These are phyloP conservation scores for Acanthamoeba triangularis DNA, from an alignment of 208 protist genomes.

Conservation along the genomic window DNA sequence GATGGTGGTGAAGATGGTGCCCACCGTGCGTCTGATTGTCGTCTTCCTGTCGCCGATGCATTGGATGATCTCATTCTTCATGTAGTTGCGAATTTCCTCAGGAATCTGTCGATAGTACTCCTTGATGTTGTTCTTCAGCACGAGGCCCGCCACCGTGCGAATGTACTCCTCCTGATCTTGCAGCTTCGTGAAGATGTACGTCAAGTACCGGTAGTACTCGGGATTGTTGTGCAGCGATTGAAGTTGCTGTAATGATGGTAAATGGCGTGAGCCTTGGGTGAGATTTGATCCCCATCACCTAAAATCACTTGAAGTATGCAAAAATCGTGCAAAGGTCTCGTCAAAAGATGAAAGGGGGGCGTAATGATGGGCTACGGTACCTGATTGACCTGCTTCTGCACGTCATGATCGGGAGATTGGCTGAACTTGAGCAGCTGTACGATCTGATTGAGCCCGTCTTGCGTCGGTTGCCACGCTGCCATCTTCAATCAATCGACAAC, in stretches of 20 bases:
- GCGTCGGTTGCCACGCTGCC: constrained; percentile 77
- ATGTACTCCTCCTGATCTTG: constrained; percentile 66
- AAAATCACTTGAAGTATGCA: neutral
- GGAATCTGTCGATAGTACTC: constrained; percentile 76
- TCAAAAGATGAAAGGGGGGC: neutral
- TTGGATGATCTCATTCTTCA: constrained; percentile 83
- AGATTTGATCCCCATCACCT: neutral
- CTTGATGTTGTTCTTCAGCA: constrained; percentile 85
- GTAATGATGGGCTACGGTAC: neutral
- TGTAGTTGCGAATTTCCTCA: constrained; percentile 83
- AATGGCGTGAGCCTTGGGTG: neutral
- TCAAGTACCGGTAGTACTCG: constrained; percentile 86
- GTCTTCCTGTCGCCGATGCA: constrained; percentile 57
- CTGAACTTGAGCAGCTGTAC: constrained; percentile 73
- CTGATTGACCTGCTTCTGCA: constrained; percentile 81
- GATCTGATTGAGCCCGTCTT: constrained; percentile 78
- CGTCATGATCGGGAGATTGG: constrained; percentile 65
- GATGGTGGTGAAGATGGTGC: constrained; percentile 75
- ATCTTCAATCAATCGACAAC: constrained; percentile 38
- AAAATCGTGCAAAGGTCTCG: neutral
- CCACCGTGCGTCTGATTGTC: constrained; percentile 74
- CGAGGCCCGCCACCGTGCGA: constrained; percentile 82
- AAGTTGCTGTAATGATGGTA: constrained; percentile 75
- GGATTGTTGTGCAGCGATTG: constrained; percentile 81
- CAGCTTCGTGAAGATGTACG: constrained; percentile 78